A percentile compares a stretch with the other conserved stretches of the same genome.
These are phyloP conservation scores for Candida krabiensis DNA, from an alignment of 805 yeast species.

Conservation along the genomic window DNA sequence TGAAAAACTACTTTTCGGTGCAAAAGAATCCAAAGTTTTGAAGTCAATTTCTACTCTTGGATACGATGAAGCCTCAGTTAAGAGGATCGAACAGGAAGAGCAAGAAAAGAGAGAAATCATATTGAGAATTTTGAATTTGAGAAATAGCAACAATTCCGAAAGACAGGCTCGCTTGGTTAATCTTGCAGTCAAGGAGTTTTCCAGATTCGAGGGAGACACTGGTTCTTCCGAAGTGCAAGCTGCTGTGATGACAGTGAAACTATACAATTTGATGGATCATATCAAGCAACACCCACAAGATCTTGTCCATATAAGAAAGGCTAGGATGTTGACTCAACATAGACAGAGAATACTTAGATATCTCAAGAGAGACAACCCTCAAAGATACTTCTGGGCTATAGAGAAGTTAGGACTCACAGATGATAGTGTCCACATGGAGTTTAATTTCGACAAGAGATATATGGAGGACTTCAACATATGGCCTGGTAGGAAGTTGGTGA, in stretches of 20 bases:
- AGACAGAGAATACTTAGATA: conserved; percentile 84
- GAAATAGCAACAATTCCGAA: conserved; percentile 64
- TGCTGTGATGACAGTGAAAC: conserved; percentile 79
- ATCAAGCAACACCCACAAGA: conserved; percentile 72
- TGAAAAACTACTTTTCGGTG: conserved; percentile 75
- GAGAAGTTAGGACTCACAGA: conserved; percentile 88
- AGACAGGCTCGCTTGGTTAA: conserved; percentile 55
- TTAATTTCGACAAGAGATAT: conserved; percentile 74
- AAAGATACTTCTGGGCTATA: conserved; percentile 81
- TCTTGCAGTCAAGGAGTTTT: conserved; percentile 77
- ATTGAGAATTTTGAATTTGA: conserved; percentile 68
- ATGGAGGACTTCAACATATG: conserved; percentile 76
- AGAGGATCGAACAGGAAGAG: conserved; percentile 32
- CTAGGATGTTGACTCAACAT: conserved; percentile 83
- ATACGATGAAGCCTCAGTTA: conserved; percentile 19
- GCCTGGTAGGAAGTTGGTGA: conserved; percentile 70
- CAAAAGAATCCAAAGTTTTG: conserved; percentile 58
- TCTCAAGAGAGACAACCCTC: conserved; percentile 76
- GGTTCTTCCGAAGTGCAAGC: conserved; percentile 97
- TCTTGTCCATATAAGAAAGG: conserved; percentile 60
- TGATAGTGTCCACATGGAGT: conserved; percentile 73
- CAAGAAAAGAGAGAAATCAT: conserved; percentile 69
- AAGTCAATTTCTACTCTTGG: conserved; percentile 27
- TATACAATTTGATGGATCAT: conserved; percentile 76
- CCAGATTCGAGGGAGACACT: conserved; percentile 83